Evolutionary conservation across 371 early-diverging fungal species (phyloP), one percentile per base, ranked within the genome.

Genomic region (Mortierella sp.): DNA sequence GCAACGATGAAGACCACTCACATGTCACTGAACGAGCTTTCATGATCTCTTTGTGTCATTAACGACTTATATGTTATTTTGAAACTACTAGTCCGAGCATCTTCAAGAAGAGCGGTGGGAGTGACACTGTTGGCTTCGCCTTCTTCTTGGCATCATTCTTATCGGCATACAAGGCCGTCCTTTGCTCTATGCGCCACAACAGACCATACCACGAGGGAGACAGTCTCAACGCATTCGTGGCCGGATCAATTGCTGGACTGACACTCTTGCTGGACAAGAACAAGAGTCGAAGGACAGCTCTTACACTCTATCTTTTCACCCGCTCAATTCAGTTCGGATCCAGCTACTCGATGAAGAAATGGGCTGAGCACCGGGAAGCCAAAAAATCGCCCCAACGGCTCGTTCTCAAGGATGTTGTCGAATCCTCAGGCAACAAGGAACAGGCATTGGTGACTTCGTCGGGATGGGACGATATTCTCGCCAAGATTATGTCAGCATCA

Each of bases 91-190:
- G 88, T 29, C 92, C 92, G n/a, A 68, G 78, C 22, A 74, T 91
- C 67, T 77, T 94, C 70, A 86, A 85, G 69, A 88, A 89, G 70
- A 85, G 88, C 55, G 89, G 91, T 37, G 90, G 89, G 71, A 85
- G 89, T 71, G 96, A 96, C 82, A 96, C 95, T 3, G 74, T 88
- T 1, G 87, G 89, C 37, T 96, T 96, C 88, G 94, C 96, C 14
- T 84, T 94, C 58, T 96, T 96, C 78, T 80, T 96, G 67, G 92
- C 96, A 37, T 88, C 90, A 0, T 93, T 94, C 73, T 91, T 94
- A 43, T 91, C 93, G 37, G 81, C 90, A 9, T 96, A 96, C 89
- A 95, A 95, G 84, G 93, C 88, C 13, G 86, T 91, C 10, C 85
- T 95, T 43, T 96, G 95, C 86, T 68, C 84, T 1, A 76, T 95